Evolutionary conservation across 371 early-diverging fungal species (phyloP), one percentile per base, ranked within the genome.

Genomic region (Thermomucor indicae-seudaticae): DNA sequence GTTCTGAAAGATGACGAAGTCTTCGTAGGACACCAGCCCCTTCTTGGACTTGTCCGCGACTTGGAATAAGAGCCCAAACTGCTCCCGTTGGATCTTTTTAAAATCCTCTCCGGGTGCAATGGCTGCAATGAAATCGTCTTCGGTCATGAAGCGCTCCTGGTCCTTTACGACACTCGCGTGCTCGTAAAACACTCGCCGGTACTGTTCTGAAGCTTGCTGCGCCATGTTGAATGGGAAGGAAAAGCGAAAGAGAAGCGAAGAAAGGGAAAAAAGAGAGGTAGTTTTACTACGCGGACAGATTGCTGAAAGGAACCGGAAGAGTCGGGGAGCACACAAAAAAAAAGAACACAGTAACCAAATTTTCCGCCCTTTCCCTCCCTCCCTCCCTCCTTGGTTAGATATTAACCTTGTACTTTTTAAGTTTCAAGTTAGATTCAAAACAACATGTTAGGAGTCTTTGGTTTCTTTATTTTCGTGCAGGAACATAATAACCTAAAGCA

Each of bases 1-100:
- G 54, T 79, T 70, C 55, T 90, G 80, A 55, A 94, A 91, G 48
- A 79, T 72, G 19, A 85, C 65, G 65, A 91, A 94, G 57, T 92
- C 91, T 23, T 83, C 75, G 43, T 81, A 72, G 7, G 89, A 81
- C 17, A 92, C 56, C 28, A 64, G 47, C 4, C 89, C 90, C n/a
- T 74, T 71, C 20, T 65, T 59, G 16, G 65, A 62, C 30, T 72
- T 67, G 63, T 92, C 91, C n/a, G 91, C 91, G 10, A 92, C 61
- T 35, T 69, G 64, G 64, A 88, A 92, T 19, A 92, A 70, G 22
- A 85, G 57, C 41, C 64, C 75, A 64, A 78, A 83, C 55, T 82
- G 85, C 37, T 80, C 78, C 35, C 72, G 60, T 57, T 75, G 61
- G 31, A 83, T 67, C 63, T 80, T 72, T 62, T 75, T 72, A 67